Evolutionary conservation across 1,284 basidiomycete genomes (phyloP).

Genomic region (Cryptococcus deneoformans): DNA sequence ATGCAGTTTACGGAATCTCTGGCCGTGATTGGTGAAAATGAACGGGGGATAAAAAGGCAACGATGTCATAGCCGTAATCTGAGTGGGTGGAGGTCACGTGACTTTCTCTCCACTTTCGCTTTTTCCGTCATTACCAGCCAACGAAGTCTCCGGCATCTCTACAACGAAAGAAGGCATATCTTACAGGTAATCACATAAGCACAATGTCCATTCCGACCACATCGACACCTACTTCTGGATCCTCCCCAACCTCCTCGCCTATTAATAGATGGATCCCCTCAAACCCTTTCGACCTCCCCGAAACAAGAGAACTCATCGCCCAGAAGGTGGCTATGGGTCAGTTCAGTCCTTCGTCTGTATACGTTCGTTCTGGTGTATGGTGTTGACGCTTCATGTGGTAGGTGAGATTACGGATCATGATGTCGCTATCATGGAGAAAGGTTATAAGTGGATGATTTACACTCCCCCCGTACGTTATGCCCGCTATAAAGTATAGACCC

Average conservation of each 20-base stretch:
- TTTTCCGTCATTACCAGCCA: not conserved
- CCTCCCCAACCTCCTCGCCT: not conserved
- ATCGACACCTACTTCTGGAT: not conserved
- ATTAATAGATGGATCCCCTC: conserved; percentile 8
- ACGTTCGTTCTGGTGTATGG: not conserved
- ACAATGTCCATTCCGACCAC: not conserved
- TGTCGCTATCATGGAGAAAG: conserved; percentile 17
- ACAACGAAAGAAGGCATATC: not conserved
- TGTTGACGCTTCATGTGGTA: not conserved
- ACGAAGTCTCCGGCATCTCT: not conserved
- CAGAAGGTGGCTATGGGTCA: conserved; percentile 14
- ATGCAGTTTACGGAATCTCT: not conserved
- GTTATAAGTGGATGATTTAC: conserved; percentile 20
- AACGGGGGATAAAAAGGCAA: not conserved
- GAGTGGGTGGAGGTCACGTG: not conserved
- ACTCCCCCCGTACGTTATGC: conserved; percentile 11
- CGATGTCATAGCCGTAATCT: conserved; percentile 1
- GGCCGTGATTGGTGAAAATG: too few relatives aligned
- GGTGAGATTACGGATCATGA: conserved; percentile 17
- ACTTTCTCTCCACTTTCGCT: not conserved
- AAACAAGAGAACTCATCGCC: conserved; percentile 13
- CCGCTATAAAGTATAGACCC: not conserved
- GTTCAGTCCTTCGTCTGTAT: too few relatives aligned
- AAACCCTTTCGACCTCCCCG: conserved; percentile 18
- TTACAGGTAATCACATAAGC: not conserved